Base-by-base conservation (phyloP, 23 red algal species). In the Cyanidium caldarium region DNA sequence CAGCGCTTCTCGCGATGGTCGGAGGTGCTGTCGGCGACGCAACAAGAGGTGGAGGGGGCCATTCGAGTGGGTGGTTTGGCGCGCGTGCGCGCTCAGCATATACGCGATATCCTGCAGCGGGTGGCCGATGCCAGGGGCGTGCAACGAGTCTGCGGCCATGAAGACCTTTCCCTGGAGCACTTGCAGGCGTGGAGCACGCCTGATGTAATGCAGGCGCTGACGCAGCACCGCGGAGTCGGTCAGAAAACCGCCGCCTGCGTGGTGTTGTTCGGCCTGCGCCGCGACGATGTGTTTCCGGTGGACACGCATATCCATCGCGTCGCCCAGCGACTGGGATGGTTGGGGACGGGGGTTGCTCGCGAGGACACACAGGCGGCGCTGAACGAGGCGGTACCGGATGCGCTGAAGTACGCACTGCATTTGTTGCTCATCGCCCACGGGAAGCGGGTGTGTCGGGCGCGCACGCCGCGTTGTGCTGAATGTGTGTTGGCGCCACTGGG, bases 201-300 rank as follows among this genome's bases (percentile, higher is more conserved):
- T 0, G 37, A 57, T 23, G 82, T 58, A 37, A 80, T 73, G 38
- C 17, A 41, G 5, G 40, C 30, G 20, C 67, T 94, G 21, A 78
- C 70, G 39, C 25, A 34, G 3, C 85, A 75, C 66, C 38, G 37
- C 23, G 88, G 88, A 2, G 81, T 94, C 0, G 88, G 88, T 7
- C 75, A 73, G 1, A 94, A 94, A 40, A 94, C 88, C 17, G 80
- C 80, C 0, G 68, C 88, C 2, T 94, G 88, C 44, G 88, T 94
- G 31, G 46, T 77, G 0, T 69, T 86, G 40, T 94, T 94, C 34
- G 51, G 45, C 5, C 75, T 94, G 34, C 34, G 46, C 33, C 58
- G 82, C 14, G 38, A 40, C 30, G 88, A 85, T 28, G 31, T 7
- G 19, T 94, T 94, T 38, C 88, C 88, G 37, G 88, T 85, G 33